Base-by-base conservation (phyloP, 164 flowering plant species). In the Berberis vulgaris region DNA sequence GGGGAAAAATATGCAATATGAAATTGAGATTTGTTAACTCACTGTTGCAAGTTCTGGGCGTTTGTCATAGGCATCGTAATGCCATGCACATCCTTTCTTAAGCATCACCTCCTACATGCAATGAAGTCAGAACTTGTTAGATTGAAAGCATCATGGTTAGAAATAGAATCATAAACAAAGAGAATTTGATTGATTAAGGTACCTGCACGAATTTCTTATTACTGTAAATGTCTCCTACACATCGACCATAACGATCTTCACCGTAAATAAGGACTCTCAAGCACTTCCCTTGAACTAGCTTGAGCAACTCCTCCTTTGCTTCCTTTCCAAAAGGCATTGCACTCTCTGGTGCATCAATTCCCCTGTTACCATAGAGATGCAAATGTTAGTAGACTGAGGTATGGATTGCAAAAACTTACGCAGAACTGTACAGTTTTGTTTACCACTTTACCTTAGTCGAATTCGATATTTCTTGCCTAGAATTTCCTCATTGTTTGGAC, bases 311-410 rank as follows among this genome's bases (percentile, higher is more conserved):
- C 40, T 82, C 80, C 67, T 89, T 86, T 2, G 98, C 91, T 58
- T 92, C 82, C 65, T 83, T 72, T 7, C 98, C 98, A 59, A 74
- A 92, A 1, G 96, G 89, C 96, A 89, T 89, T 67, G 75, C 3
- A 67, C 80, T 82, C 78, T 89, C 98, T 4, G 96, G 96, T 54
- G 98, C 88, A 79, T 92, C 98, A 42, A 92, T 87, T 57, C 98
- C 96, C 67, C 96, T 92, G 79, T 65, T 55, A 4, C 5, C 9
- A 57, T 40, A 11, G 43, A 45, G 40, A 64, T 13, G 4, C 2
- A 44, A 26, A 45, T 44, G 45, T 60, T 26, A 61, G n/a, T n/a
- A 5, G 26, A 13, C 38, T 26, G 10, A 45, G 3, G 10, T 40
- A 9, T 13, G 26, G 8, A n/a, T 8, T 55, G 6, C 42, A 39